Evolutionary conservation across 257 asterid species (phyloP).

Genomic region (Nicotiana knightiana): DNA sequence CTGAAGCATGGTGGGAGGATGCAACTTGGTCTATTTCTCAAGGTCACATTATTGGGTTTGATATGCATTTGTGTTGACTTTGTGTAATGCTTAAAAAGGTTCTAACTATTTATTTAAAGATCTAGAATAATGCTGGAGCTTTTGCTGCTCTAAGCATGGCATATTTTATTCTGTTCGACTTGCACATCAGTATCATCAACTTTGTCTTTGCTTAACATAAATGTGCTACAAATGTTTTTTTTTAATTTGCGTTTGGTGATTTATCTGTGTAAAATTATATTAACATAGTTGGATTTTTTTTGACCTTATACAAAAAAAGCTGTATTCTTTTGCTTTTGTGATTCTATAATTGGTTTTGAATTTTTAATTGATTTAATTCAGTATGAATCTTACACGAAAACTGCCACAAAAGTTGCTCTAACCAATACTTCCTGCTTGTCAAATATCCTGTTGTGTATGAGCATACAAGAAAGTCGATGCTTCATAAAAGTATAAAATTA

Average conservation of each 20-base stretch:
- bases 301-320: not conserved
- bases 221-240: not conserved
- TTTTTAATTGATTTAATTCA: not conserved
- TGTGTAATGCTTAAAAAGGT: not conserved
- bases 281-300: not conserved
- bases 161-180: not conserved
- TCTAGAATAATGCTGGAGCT: not conserved
- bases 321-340: not conserved
- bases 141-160: not conserved
- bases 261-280: not conserved
- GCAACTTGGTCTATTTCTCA: constrained; percentile 93
- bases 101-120: not conserved
- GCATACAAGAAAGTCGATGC: not conserved
- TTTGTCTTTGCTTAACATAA: not conserved
- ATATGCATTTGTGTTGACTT: not conserved
- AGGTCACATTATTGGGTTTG: constrained; percentile 38
- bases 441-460: not conserved
- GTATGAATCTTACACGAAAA: not conserved
- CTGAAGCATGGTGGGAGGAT: constrained; percentile 95
- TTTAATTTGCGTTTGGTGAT: not conserved
- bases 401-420: not conserved
- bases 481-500: not conserved
- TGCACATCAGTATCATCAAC: not conserved
- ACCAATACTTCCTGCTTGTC: not conserved
- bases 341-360: not conserved